Base-by-base conservation (phyloP, 2,329 filamentous ascomycete genomes). In the Torrubiella hemipterigena region DNA sequence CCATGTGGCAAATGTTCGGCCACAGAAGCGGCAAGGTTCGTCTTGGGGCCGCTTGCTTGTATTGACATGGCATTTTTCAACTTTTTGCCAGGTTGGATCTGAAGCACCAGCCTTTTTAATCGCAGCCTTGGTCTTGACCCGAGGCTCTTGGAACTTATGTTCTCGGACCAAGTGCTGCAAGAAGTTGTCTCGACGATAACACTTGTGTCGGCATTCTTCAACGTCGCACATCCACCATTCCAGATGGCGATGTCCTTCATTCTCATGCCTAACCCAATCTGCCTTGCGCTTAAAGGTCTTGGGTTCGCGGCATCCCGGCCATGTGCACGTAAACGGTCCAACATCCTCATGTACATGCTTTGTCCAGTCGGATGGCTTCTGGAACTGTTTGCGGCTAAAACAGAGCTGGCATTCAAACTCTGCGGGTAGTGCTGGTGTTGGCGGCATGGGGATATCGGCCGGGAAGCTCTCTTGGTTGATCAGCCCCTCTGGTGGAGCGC, bases 231-330 rank as follows among this genome's bases (percentile, higher is more conserved):
- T 77, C 86, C 86, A 95, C 77, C 83, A 91, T 47, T 94, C 86
- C 3, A 93, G 62, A 40, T 93, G 84, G 16, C 87, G 73, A 50
- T 95, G 87, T 17, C 81, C 77, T 55, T 95, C 87, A 43, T 89
- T 93, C 51, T 94, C 87, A 47, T 95, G 87, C 18, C 87, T 73
- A 15, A 94, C 85, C 87, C 87, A 95, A 50, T 95, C 87, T 11
- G 87, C 87, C 56, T 94, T 95, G 29, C 86, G 74, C 57, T 94
- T 94, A 64, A 94, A 95, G 21, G 84, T 86, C 55, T 93, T 93
- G 13, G 82, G 77, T 29, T 93, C 85, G 7, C 72, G 70, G 49
- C 87, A 94, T 30, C 74, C 68, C 3, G 81, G 75, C 61, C 89
- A 94, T 0, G 86, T 94, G 55, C 87, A 95, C 4, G 84, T 93